Percentiles rank a stretch among this genome's conserved stretches.
Conservation (phyloP, 2,329 filamentous ascomycete genomes). For the Sporothrix protearum region DNA sequence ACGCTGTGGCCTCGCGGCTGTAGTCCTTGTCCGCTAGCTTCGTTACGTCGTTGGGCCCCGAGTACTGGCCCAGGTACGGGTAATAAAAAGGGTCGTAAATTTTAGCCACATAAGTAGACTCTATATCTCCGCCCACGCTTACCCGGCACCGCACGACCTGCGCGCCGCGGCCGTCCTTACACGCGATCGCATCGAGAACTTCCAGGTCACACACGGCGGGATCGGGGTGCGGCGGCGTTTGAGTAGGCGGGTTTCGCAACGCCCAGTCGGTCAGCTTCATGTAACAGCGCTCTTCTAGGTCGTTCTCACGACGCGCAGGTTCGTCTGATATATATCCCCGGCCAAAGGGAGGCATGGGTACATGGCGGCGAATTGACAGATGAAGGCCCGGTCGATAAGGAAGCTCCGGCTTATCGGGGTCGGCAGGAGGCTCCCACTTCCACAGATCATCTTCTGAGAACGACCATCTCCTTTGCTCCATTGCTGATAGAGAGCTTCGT, state of each 20-base stretch:
- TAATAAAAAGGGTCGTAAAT: constrained; percentile 24
- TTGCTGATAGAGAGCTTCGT: neutral
- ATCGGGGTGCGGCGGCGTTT: constrained; percentile 6
- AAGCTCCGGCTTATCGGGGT: constrained; percentile 14
- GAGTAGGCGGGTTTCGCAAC: neutral
- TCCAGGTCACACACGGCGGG: neutral
- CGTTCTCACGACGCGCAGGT: neutral
- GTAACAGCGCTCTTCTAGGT: neutral
- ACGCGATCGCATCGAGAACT: constrained; percentile 12
- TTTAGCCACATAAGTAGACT: constrained; percentile 16
- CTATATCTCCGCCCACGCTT: neutral
- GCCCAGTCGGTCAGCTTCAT: constrained; percentile 2
- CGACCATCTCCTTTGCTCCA: neutral
- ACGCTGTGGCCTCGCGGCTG: constrained; percentile 50
- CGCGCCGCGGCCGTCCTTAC: constrained; percentile 15
- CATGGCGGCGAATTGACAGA: constrained; percentile 11
- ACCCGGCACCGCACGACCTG: constrained; percentile 18
- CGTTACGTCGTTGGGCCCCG: constrained; percentile 7
- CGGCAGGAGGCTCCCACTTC: neutral
- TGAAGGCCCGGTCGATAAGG: neutral
- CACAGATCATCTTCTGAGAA: neutral
- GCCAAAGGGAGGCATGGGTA: constrained; percentile 7
- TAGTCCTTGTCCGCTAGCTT: constrained; percentile 16
- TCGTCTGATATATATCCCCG: neutral
- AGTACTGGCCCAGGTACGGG: neutral